A percentile compares a stretch with the other conserved stretches of the same genome.
Evolutionary conservation across 2,329 filamentous ascomycete genomes (phyloP).

Genomic region (Aureobasidium sp.): DNA sequence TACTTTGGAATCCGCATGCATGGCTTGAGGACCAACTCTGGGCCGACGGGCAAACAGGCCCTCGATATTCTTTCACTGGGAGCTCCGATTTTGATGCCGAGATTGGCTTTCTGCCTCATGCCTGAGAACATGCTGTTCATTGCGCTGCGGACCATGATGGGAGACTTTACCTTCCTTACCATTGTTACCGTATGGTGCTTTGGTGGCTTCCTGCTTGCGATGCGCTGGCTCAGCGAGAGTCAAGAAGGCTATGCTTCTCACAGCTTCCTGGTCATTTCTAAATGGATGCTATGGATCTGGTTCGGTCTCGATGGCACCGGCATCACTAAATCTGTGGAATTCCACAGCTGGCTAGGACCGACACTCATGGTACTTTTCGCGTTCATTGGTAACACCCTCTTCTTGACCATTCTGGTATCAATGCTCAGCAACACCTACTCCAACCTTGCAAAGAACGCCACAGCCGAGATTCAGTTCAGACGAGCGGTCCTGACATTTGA

Average conservation of each 20-base stretch:
- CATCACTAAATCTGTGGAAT: conserved; percentile 54
- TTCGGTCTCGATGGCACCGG: conserved; percentile 70
- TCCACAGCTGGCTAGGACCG: conserved; percentile 74
- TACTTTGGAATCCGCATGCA: conserved; percentile 64
- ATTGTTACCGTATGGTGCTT: conserved; percentile 76
- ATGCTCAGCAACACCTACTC: conserved; percentile 81
- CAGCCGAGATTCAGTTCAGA: conserved; percentile 77
- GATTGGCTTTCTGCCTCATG: conserved; percentile 74
- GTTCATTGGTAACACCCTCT: conserved; percentile 79
- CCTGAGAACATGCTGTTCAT: conserved; percentile 81
- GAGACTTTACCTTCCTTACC: conserved; percentile 72
- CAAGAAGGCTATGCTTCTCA: conserved; percentile 31
- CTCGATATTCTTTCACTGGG: conserved; percentile 73
- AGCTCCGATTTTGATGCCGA: conserved; percentile 68
- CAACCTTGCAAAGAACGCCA: conserved; percentile 67
- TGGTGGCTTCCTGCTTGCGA: conserved; percentile 68
- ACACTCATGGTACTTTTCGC: conserved; percentile 76
- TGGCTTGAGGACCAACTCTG: conserved; percentile 47
- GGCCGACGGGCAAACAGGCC: conserved; percentile 55
- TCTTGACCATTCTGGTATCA: conserved; percentile 81
- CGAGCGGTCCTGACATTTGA: conserved; percentile 75
- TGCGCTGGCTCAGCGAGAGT: conserved; percentile 69
- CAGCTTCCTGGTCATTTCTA: conserved; percentile 60
- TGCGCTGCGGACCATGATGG: conserved; percentile 75
- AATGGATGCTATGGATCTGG: conserved; percentile 94